Evolutionary conservation across 306 rosid genomes (phyloP), one percentile per base, ranked within the genome.

Genomic region (Acacia acuminata): DNA sequence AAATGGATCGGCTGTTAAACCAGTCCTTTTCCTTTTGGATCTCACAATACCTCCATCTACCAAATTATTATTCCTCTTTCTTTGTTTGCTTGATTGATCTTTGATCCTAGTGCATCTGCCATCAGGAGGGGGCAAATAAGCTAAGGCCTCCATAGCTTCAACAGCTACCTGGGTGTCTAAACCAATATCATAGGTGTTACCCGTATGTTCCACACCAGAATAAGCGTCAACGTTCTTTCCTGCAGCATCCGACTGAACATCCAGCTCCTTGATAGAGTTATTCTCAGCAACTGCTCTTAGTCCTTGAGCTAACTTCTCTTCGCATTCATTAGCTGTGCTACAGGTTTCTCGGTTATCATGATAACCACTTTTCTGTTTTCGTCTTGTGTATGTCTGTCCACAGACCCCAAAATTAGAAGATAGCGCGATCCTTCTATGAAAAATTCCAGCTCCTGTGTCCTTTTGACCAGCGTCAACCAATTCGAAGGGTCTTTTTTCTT

Each of bases 151-250:
- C 87, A 91, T 91, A 22, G 93, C 97, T 85, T 93, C 94, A 56
- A 86, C 98, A 80, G 98, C 98, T 48, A 93, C 85, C 85, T 93
- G 98, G 75, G 98, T 91, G 87, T 86, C 76, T 56, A 91, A 87
- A 79, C 93, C 97, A 79, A 93, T 73, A 77, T 86, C 91, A 75
- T 43, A 82, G 77, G 80, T 73, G 78, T 84, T 90, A 73, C 79
- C 78, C 40, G 55, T 53, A 65, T 69, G 78, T 71, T 67, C 56
- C 77, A n/a, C 88, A 58, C 75, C 51, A 55, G 79, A 85, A 85
- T 79, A 73, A 81, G 67, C 67, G 73, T 86, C 84, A 71, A 11
- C 24, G 65, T 82, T 69, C 78, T 83, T 84, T 82, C 58, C 78
- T 78, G 74, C 55, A 60, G 77, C 72, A 77, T 72, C 79, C 7